Evolutionary conservation across 2,329 filamentous ascomycete genomes (phyloP).

Genomic region (Pseudohalonectria lignicola): DNA sequence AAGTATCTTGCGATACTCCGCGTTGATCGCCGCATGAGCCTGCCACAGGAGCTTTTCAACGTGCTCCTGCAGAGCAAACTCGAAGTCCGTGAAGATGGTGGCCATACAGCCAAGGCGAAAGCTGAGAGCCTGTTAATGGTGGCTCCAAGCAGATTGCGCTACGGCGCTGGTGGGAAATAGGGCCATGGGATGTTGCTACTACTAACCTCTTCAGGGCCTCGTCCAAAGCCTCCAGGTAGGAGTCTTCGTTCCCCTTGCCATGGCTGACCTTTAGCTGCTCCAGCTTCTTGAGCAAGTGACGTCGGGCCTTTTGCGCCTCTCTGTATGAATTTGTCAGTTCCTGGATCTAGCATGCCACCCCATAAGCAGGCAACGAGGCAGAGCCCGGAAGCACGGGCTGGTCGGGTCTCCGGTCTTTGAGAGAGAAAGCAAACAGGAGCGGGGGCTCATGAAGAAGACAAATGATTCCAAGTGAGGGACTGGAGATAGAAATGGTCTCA

Average conservation of each 20-base stretch:
- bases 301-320: neutral
- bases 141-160: no score
- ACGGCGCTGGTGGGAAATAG: no score
- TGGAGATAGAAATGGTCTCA: no score
- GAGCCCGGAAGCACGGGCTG: no score
- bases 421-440: no score
- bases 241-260: constrained; percentile 2
- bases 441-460: no score
- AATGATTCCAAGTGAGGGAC: no score
- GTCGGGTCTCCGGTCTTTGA: no score
- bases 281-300: neutral
- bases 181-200: neutral
- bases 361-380: no score
- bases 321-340: neutral
- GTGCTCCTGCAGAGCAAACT: constrained; percentile 49
- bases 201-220: constrained; percentile 1
- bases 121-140: constrained; percentile 22
- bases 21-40: constrained; percentile 66
- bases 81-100: constrained; percentile 62
- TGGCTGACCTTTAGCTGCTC: neutral
- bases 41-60: constrained; percentile 69
- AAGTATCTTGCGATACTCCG: constrained; percentile 62
- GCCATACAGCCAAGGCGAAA: constrained; percentile 63
- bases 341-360: no score
- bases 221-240: neutral